Conservation (phyloP, 768 basidiomycete genomes). For the Termitomyces heimii region DNA sequence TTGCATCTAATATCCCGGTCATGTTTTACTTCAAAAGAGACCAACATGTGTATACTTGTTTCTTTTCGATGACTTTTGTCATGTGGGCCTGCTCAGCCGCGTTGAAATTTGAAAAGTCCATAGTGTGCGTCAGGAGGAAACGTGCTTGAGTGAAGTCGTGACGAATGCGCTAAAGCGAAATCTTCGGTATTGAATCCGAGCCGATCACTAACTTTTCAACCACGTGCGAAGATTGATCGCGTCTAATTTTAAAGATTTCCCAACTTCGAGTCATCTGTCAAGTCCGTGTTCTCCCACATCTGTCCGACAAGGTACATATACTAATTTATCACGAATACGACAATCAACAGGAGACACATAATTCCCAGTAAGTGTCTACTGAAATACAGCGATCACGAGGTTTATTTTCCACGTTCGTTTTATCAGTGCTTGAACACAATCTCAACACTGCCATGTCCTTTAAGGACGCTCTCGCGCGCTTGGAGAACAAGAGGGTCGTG, state of each 20-base stretch:
- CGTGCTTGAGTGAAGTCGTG: conserved; percentile 1
- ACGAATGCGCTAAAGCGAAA: conserved; percentile 11
- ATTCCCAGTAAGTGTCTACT: neutral
- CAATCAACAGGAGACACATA: neutral
- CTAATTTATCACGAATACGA: neutral
- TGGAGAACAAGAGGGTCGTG: conserved; percentile 86
- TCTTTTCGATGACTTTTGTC: conserved; percentile 91
- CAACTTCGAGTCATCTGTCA: neutral
- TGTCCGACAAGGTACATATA: no score
- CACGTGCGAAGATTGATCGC: conserved; percentile 3
- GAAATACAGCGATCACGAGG: neutral
- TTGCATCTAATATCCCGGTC: conserved; percentile 69
- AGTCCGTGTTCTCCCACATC: neutral
- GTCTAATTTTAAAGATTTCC: neutral
- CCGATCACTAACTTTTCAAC: neutral
- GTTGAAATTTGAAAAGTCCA: conserved; percentile 93
- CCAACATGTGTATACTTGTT: conserved; percentile 58
- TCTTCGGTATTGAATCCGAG: conserved; percentile 1
- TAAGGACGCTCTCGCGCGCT: conserved; percentile 71
- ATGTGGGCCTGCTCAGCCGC: conserved; percentile 94
- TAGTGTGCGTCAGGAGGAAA: conserved; percentile 23
- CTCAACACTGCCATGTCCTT: conserved; percentile 66
- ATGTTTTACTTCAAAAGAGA: neutral
- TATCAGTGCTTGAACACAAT: conserved; percentile 34
- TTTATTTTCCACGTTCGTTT: neutral